Percentiles rank a stretch among this genome's conserved stretches.
phyloP scores from a whole-genome alignment of 2,329 filamentous ascomycete species.

The Mycosphaerella arachidis region DNA sequence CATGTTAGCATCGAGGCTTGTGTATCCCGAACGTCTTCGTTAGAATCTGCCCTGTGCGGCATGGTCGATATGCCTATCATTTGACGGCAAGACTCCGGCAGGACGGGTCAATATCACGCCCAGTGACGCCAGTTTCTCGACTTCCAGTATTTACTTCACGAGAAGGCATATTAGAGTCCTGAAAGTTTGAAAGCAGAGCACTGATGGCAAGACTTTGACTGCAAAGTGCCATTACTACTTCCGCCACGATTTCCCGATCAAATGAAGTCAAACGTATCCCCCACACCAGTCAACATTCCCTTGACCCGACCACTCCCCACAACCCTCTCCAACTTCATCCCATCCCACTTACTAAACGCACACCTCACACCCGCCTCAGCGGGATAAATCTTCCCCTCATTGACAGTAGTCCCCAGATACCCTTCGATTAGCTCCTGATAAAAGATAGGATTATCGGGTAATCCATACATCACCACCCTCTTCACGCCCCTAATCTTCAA shows the following conservation, averaged over 20 bases:
- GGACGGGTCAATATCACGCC: too few relatives aligned
- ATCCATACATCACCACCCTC: conserved; percentile 79
- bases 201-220: too few relatives aligned
- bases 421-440: conserved; percentile 71
- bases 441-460: conserved; percentile 83
- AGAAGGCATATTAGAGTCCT: too few relatives aligned
- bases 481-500: conserved; percentile 77
- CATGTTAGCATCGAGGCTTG: too few relatives aligned
- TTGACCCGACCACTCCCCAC: conserved; percentile 76
- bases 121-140: too few relatives aligned
- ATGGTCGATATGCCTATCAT: too few relatives aligned
- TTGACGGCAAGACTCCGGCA: too few relatives aligned
- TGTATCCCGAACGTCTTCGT: too few relatives aligned
- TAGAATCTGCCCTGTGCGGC: too few relatives aligned
- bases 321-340: conserved; percentile 79
- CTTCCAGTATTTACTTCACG: too few relatives aligned
- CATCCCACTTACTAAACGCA: conserved; percentile 85
- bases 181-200: too few relatives aligned
- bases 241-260: conserved; percentile 34
- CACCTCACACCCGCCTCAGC: conserved; percentile 48
- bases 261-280: conserved; percentile 91
- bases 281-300: conserved; percentile 68
- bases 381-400: conserved; percentile 54
- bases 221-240: too few relatives aligned
- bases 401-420: conserved; percentile 54